A percentile compares a stretch with the other conserved stretches of the same genome.
These are phyloP conservation scores for Fraxinus excelsior DNA, from an alignment of 257 asterid genomes.

Conservation along the genomic window DNA sequence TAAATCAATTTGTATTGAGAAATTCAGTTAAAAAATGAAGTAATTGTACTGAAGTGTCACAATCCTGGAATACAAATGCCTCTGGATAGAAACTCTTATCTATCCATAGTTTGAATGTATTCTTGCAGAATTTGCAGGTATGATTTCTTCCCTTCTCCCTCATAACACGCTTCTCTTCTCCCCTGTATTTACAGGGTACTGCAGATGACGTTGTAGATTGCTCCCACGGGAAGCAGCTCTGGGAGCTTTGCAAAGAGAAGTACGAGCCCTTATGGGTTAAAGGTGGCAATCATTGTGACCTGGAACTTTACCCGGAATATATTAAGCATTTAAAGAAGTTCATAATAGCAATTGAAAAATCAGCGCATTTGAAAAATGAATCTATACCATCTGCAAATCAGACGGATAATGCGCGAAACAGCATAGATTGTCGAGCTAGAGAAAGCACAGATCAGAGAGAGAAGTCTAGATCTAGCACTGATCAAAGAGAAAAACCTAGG, in stretches of 20 bases:
- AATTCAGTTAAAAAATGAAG: neutral
- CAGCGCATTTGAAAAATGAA: constrained; percentile 52
- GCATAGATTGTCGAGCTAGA: constrained; percentile 76
- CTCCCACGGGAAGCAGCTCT: constrained; percentile 91
- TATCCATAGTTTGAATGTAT: neutral
- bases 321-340: constrained; percentile 90
- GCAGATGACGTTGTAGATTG: constrained; percentile 91
- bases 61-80: neutral
- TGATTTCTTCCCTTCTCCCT: constrained; percentile 7
- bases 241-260: constrained; percentile 87
- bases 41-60: neutral
- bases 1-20: neutral
- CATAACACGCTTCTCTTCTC: neutral
- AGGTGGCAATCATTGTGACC: constrained; percentile 93
- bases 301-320: constrained; percentile 89
- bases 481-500: constrained; percentile 67
- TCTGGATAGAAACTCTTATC: neutral
- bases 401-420: constrained; percentile 52
- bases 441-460: constrained; percentile 79
- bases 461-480: constrained; percentile 73
- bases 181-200: constrained; percentile 63
- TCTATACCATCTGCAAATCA: constrained; percentile 44
- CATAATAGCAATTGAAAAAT: constrained; percentile 72
- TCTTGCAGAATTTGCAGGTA: neutral
- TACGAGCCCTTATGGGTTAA: constrained; percentile 94